Evolutionary conservation across 108 stramenopile species (phyloP), one percentile per base, ranked within the genome.

Genomic region (Schizochytrium sp.): DNA sequence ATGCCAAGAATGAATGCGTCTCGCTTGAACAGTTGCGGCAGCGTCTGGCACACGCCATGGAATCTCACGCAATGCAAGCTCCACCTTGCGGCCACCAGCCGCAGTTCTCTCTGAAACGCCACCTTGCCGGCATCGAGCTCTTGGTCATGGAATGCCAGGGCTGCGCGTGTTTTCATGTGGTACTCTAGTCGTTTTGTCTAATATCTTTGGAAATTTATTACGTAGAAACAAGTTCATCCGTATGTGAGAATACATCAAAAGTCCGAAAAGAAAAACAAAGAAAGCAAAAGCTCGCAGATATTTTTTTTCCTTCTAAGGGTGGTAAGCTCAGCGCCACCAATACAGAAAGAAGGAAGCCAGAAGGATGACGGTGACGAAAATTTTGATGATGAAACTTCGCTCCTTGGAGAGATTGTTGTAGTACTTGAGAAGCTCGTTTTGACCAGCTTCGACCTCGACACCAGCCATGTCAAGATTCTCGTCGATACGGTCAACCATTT

Each of bases 401-500:
- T 83, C 76, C 51, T 53, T 53, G 48, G 76, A 83, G n/a, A 83
- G 45, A 45, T 83, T 53, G 28, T 83, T 83, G 51, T 83, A 83
- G 23, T 83, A 83, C 76, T 83, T 83, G 45, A 83, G 51, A 6
- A 83, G 76, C 23, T 83, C 76, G 28, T 53, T 83, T 23, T 83
- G 76, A 12, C 76, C 76, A 53, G 76, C 76, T 12, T 53, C 48
- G 23, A 83, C 76, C n/a, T 83, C 48, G 45, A 53, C 76, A 4
- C 76, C 51, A 34, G 76, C 76, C 18, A 83, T 23, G 51, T 83
- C 76, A 83, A 83, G 44, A 10, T 83, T 12, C 45, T 83, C 76
- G n/a, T 83, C 76, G 2, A 83, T 83, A 6, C 76, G 45, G 28
- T 83, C 76, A 25, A 83, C 76, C 45, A 83, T 28, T 4, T 83